A percentile compares a stretch with the other conserved stretches of the same genome.
Conservation (phyloP, 108 stramenopile genomes). For the Nannochloropsis salina region DNA sequence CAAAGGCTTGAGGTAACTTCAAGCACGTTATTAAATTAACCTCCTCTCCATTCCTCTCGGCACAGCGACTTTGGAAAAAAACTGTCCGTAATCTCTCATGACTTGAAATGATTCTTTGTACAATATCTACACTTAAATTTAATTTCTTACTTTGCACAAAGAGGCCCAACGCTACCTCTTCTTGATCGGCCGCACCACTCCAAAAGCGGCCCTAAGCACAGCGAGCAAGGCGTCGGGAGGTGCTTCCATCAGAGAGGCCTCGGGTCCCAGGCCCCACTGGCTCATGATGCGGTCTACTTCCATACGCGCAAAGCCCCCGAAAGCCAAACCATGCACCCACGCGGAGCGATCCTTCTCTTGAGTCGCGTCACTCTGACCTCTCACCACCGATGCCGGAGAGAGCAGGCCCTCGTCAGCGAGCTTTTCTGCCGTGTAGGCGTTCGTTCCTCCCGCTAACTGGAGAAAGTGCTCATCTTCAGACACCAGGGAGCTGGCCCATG, state of each 20-base stretch:
- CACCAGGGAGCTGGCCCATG: constrained; percentile 25
- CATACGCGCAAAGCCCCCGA: constrained; percentile 1
- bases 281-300: background rate
- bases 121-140: too few relatives aligned
- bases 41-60: too few relatives aligned
- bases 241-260: background rate
- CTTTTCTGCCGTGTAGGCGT: constrained; percentile 42
- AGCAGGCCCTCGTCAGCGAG: constrained; percentile 37
- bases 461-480: constrained; percentile 47
- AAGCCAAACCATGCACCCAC: constrained; percentile 9
- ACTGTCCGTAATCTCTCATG: too few relatives aligned
- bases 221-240: background rate
- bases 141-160: too few relatives aligned
- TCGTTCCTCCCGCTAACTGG: constrained; percentile 51
- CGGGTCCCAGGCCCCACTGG: background rate
- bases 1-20: too few relatives aligned
- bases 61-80: too few relatives aligned
- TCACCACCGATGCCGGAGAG: constrained; percentile 13
- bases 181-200: background rate
- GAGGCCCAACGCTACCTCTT: background rate
- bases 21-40: too few relatives aligned
- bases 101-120: too few relatives aligned
- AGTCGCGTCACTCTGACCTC: background rate
- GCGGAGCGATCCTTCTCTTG: background rate
- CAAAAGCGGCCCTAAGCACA: constrained; percentile 7